Conservation (phyloP, 2,329 filamentous ascomycete species). For the Stachybotrys chartarum region DNA sequence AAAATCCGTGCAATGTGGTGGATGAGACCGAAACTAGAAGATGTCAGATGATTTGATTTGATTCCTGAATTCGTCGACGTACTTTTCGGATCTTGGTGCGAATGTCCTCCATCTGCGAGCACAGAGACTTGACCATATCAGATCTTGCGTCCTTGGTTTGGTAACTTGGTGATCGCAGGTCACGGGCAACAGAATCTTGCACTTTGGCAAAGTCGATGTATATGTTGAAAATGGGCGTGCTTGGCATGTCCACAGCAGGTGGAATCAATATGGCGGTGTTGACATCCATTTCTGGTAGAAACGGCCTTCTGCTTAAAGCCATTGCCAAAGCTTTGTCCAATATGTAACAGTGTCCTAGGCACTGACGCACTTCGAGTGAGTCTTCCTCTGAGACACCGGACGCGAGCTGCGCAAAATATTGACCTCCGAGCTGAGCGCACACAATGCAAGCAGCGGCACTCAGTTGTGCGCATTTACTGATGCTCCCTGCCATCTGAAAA, state of each 20-base stretch:
- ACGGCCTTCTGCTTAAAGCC: not conserved
- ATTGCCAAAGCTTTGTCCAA: not conserved
- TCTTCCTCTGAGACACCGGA: not conserved
- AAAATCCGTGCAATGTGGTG: not conserved
- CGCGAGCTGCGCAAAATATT: not conserved
- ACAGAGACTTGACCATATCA: not conserved
- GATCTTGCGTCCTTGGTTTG: not conserved
- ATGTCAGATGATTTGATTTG: not conserved
- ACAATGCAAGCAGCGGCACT: not conserved
- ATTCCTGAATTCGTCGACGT: not conserved
- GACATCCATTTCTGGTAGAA: not conserved
- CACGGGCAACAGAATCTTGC: not conserved
- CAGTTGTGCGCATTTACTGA: not conserved
- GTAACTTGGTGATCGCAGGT: not conserved
- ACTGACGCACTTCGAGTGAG: not conserved
- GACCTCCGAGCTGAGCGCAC: not conserved
- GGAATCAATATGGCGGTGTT: not conserved
- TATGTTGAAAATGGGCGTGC: not conserved
- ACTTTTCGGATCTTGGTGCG: not conserved
- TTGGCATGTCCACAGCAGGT: not conserved
- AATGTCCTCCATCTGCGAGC: not conserved
- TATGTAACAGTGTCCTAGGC: not conserved
- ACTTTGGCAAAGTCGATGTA: not conserved
- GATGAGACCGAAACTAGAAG: not conserved
- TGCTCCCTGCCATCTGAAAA: not conserved